Percentiles rank a stretch among this genome's conserved stretches.
These are phyloP conservation scores for Aspergillus panamensis DNA, from an alignment of 495 filamentous ascomycete species.

Conservation along the genomic window DNA sequence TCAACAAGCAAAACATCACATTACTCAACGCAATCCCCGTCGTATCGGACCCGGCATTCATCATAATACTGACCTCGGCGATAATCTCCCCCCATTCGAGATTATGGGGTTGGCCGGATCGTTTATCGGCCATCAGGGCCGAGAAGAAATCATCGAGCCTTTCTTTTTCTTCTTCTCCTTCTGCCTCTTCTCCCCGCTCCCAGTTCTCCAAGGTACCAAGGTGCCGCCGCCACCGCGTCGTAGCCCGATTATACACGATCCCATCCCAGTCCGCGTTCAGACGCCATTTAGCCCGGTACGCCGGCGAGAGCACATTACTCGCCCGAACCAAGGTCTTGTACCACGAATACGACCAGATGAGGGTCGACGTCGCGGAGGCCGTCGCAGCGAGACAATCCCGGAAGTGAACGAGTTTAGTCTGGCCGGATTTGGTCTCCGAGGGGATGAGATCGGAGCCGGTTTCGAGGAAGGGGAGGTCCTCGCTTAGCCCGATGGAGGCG, in stretches of 20 bases:
- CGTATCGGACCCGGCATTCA: conserved; percentile 53
- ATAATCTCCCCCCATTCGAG: conserved; percentile 27
- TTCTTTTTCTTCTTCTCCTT: conserved; percentile 30
- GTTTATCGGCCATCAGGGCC: conserved; percentile 47
- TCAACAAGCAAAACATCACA: conserved; percentile 50
- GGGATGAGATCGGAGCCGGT: conserved; percentile 35
- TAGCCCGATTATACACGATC: conserved; percentile 25
- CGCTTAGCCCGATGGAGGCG: conserved; percentile 42
- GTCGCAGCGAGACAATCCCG: conserved; percentile 38
- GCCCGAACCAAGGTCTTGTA: conserved; percentile 22
- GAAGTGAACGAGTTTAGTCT: conserved; percentile 29
- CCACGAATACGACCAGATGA: conserved; percentile 46
- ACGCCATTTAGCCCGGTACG: conserved; percentile 16
- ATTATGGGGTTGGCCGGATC: conserved; percentile 25
- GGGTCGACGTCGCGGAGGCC: conserved; percentile 26
- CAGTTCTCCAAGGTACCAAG: too few relatives aligned
- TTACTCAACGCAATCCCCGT: conserved; percentile 48
- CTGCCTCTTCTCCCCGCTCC: too few relatives aligned
- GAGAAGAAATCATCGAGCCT: conserved; percentile 52
- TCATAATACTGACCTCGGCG: conserved; percentile 30
- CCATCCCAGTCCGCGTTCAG: conserved; percentile 23
- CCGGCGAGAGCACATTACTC: conserved; percentile 11
- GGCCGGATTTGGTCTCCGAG: conserved; percentile 32
- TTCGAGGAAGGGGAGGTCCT: conserved; percentile 42
- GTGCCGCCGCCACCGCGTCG: too few relatives aligned